phyloP scores from a whole-genome alignment of 108 stramenopile species.

The Epipyxis sp. region DNA sequence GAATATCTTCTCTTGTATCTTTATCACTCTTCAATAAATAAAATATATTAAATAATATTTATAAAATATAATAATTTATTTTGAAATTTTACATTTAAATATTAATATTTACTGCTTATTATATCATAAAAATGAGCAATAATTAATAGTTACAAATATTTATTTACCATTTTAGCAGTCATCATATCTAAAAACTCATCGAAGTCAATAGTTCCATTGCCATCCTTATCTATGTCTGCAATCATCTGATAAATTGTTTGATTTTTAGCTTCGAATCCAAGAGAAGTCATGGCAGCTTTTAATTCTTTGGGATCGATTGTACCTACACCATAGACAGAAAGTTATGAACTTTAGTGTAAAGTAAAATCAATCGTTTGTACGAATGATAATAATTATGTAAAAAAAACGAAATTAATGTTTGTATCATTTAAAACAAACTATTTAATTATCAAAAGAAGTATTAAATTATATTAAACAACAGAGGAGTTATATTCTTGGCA shows the following conservation, averaged over 20 bases:
- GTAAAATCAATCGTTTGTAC: background rate
- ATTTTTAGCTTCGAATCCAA: conserved; percentile 85
- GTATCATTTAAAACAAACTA: too few species aligned
- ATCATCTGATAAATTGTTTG: conserved; percentile 76
- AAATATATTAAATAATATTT: background rate
- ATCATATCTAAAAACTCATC: conserved; percentile 85
- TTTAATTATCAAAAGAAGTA: too few species aligned
- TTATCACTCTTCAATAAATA: conserved; percentile 60
- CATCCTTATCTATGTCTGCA: conserved; percentile 71
- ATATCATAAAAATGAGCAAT: too few species aligned
- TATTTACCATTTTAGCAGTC: conserved; percentile 70
- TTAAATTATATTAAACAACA: too few species aligned
- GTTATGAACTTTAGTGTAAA: conserved; percentile 15
- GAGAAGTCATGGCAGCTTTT: conserved; percentile 81
- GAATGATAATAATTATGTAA: background rate
- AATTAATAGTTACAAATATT: background rate
- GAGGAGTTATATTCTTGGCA: too few species aligned
- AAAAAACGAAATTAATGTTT: background rate
- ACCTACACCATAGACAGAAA: conserved; percentile 49
- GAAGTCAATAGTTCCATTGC: conserved; percentile 57
- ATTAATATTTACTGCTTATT: background rate
- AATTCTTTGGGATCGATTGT: conserved; percentile 89
- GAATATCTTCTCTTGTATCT: conserved; percentile 66
- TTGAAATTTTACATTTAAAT: background rate
- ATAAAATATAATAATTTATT: background rate